Evolutionary conservation across 192 early-diverging fungal genomes (phyloP).

Genomic region (Rhizoclosmatium globosum): DNA sequence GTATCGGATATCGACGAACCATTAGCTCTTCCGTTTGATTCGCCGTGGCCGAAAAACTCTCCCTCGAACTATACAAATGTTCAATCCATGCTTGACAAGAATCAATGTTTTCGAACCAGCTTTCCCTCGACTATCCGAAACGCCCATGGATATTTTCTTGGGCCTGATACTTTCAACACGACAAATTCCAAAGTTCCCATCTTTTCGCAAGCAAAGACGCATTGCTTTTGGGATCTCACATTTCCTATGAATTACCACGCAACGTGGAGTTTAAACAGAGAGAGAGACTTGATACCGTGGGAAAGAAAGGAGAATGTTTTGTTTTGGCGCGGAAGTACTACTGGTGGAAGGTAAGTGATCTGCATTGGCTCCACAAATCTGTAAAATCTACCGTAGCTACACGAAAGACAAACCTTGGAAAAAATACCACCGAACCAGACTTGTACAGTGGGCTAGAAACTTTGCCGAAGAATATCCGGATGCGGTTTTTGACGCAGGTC

Average conservation of each 20-base stretch:
- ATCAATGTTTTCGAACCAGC: too few relatives aligned
- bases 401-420: conserved; percentile 9
- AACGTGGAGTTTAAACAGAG: not conserved
- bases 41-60: too few relatives aligned
- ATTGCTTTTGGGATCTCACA: conserved; percentile 6
- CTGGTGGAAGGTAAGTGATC: not conserved
- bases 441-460: conserved; percentile 4
- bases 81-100: too few relatives aligned
- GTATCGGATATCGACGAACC: too few relatives aligned
- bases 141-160: conserved; percentile 10
- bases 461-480: conserved; percentile 1
- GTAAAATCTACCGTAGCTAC: not conserved
- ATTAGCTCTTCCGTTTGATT: too few relatives aligned
- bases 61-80: too few relatives aligned
- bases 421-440: conserved; percentile 19
- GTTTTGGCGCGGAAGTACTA: conserved; percentile 31
- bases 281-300: conserved; percentile 5
- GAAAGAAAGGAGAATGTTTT: conserved; percentile 17
- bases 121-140: not conserved
- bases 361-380: not conserved
- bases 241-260: conserved; percentile 7
- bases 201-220: conserved; percentile 13
- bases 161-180: not conserved
- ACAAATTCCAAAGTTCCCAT: not conserved
- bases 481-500: conserved; percentile 13